Evolutionary conservation across 2,329 filamentous ascomycete species (phyloP).

Genomic region (Fusarium brevicatenulatum): DNA sequence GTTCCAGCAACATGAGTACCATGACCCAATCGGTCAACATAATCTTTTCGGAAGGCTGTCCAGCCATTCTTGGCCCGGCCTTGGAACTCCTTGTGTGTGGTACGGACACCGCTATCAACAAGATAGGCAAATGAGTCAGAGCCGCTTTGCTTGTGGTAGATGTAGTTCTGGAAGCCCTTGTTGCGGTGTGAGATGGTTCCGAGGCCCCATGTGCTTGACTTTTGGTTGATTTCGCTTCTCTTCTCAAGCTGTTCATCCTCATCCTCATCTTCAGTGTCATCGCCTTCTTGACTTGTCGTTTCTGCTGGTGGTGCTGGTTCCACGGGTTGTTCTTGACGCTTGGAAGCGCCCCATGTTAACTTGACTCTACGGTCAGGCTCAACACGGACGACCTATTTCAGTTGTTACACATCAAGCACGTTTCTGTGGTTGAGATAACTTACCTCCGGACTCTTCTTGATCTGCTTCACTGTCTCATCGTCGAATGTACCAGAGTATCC

Average conservation of each 20-base stretch:
- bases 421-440: conserved; percentile 18
- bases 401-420: background rate
- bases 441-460: conserved; percentile 56
- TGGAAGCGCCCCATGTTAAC: conserved; percentile 23
- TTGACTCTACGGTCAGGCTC: conserved; percentile 46
- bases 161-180: conserved; percentile 51
- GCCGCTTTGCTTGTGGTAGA: conserved; percentile 59
- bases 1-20: conserved; percentile 55
- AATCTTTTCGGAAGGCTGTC: conserved; percentile 42
- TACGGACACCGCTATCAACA: conserved; percentile 71
- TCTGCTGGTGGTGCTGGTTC: background rate
- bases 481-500: conserved; percentile 59
- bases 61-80: conserved; percentile 56
- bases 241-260: conserved; percentile 29
- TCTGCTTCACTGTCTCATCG: conserved; percentile 52
- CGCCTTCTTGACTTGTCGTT: background rate
- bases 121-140: conserved; percentile 66
- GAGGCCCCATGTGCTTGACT: conserved; percentile 46
- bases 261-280: background rate
- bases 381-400: conserved; percentile 42
- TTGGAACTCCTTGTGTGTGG: conserved; percentile 63
- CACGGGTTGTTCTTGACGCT: background rate
- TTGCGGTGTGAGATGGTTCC: conserved; percentile 47
- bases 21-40: conserved; percentile 52
- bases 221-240: conserved; percentile 43